Evolutionary conservation across 768 basidiomycete species (phyloP), one percentile per base, ranked within the genome.

Genomic region (Lentinus tigrinus): DNA sequence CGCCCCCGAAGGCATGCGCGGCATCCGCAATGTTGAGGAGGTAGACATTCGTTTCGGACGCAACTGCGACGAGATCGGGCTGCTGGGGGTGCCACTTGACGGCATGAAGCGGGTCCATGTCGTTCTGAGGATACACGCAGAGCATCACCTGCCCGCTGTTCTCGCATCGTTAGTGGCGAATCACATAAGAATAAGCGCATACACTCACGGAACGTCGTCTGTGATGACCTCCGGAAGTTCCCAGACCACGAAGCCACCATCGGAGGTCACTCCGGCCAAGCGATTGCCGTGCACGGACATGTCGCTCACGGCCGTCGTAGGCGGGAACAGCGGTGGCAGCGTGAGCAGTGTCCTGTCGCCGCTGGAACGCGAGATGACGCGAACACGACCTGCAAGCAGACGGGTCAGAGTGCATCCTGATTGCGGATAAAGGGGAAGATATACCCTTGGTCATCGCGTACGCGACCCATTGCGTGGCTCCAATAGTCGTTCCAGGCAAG

Each of bases 11-110:
- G 40, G 77, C 77, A 58, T 82, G 80, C 17, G 82, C 79, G 58
- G 84, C 87, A 24, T 83, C 79, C 1, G 79, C 74, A 55, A 94
- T 72, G 70, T 94, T 89, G 67, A 93, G 79, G 39, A 93, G 74
- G 72, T 87, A 91, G 65, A 93, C 79, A 64, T 83, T 85, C 55
- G 79, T 83, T 63, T 88, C 86, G 0, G 89, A 90, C 19, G 91
- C 91, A n/a, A 93, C 86, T 3, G 91, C 92, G 43, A 93, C 77
- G 10, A 83, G 86, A 67, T 91, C 87, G 3, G 83, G 79, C 56
- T 93, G 85, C 69, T 88, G 90, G 13, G 91, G 89, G 64, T 94
- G 89, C 92, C 92, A 93, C 69, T 93, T 93, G 57, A 93, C 91
- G 13, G 89, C 83, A 62, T 88, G 89, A 28, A 93, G 78, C 24